phyloP scores from a whole-genome alignment of 352 stramenopile genomes.

The Phytophthora syringae region DNA sequence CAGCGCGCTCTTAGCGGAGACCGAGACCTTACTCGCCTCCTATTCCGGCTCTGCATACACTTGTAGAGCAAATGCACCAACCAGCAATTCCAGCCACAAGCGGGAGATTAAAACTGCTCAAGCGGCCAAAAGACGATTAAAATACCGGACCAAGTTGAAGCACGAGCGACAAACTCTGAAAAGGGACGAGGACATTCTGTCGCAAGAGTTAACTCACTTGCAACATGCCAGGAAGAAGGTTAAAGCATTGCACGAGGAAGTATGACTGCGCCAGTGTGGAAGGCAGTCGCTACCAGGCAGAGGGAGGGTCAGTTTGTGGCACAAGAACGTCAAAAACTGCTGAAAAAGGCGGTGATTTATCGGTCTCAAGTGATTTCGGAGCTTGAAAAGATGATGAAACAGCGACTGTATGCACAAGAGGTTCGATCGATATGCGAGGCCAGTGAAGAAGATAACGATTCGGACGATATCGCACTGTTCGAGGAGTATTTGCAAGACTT shows the following conservation, averaged over 20 bases:
- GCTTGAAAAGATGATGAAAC: constrained; percentile 1
- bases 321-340: constrained; percentile 11
- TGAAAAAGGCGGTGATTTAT: constrained; percentile 4
- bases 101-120: constrained; percentile 8
- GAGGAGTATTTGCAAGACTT: constrained; percentile 31
- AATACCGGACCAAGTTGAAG: constrained; percentile 24
- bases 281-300: constrained; percentile 18
- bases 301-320: constrained; percentile 13
- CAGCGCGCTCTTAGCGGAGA: constrained; percentile 12
- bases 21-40: constrained; percentile 6
- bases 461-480: constrained; percentile 24
- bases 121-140: constrained; percentile 17
- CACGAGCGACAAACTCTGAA: constrained; percentile 17
- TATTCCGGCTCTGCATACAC: background rate
- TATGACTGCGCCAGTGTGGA: constrained; percentile 3
- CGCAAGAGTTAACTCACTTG: constrained; percentile 1
- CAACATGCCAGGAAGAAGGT: constrained; percentile 7
- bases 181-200: constrained; percentile 17
- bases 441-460: background rate
- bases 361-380: constrained; percentile 10
- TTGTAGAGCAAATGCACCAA: background rate
- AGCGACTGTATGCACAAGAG: background rate
- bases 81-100: background rate
- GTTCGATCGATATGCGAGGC: background rate
- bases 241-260: background rate